Evolutionary conservation across 352 stramenopile species (phyloP).

Genomic region (Phytophthora aleatoria): DNA sequence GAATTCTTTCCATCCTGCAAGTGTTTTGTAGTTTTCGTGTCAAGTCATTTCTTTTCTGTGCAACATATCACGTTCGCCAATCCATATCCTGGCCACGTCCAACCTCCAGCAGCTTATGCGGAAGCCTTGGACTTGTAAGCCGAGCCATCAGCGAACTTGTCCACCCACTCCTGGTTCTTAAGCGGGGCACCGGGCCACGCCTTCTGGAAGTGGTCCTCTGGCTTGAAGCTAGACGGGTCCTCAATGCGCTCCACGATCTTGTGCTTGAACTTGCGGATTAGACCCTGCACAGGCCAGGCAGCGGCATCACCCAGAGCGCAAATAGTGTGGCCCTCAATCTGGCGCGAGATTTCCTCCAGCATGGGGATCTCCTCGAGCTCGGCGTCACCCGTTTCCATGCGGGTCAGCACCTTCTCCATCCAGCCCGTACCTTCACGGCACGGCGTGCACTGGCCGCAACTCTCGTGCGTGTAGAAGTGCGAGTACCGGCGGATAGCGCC

Average conservation of each 20-base stretch:
- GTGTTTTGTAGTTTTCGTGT: conserved; percentile 29
- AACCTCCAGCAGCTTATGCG: conserved; percentile 38
- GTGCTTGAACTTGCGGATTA: conserved; percentile 99
- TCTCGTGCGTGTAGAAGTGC: conserved; percentile 99
- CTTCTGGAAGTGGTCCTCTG: conserved; percentile 94
- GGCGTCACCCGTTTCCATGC: conserved; percentile 98
- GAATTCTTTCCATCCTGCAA: conserved; percentile 26
- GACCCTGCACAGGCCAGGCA: conserved; percentile 99
- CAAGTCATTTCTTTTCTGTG: conserved; percentile 31
- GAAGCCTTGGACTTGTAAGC: conserved; percentile 81
- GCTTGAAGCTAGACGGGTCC: conserved; percentile 94
- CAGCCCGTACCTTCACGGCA: conserved; percentile 98
- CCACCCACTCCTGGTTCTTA: conserved; percentile 95
- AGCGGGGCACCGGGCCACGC: conserved; percentile 96
- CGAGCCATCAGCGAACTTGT: conserved; percentile 92
- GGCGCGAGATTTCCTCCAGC: conserved; percentile 98
- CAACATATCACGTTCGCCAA: conserved; percentile 27
- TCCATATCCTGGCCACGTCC: conserved; percentile 10
- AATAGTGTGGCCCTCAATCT: conserved; percentile 99
- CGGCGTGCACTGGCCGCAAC: conserved; percentile 99
- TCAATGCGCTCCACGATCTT: conserved; percentile 98
- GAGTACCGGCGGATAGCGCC: conserved; percentile 97
- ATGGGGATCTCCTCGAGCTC: conserved; percentile 99
- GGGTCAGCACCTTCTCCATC: conserved; percentile 97
- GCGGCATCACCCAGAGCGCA: conserved; percentile 99